Conservation (phyloP, 805 yeast species). For the Metschnikowia lachancei region DNA sequence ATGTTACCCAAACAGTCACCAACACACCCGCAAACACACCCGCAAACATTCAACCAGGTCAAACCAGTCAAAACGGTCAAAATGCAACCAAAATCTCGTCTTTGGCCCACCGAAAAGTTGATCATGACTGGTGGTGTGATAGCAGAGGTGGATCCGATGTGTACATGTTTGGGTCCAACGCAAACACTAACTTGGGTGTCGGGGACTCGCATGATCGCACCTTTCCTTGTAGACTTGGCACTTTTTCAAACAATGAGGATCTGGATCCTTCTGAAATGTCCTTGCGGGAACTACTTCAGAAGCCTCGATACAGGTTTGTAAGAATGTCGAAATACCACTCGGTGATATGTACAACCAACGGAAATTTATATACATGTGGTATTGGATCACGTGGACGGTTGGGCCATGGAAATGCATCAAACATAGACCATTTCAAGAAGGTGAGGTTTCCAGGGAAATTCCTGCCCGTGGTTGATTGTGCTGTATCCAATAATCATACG, state of each 20-base stretch:
- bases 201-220: conserved; percentile 54
- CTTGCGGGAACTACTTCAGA: conserved; percentile 20
- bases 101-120: conserved; percentile 3
- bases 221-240: conserved; percentile 39
- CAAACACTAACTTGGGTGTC: conserved; percentile 61
- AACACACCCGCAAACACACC: too few species aligned
- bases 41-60: too few species aligned
- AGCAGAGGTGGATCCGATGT: conserved; percentile 56
- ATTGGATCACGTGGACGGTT: conserved; percentile 68
- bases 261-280: neutral
- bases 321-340: conserved; percentile 66
- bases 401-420: conserved; percentile 48
- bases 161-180: conserved; percentile 61
- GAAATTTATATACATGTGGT: conserved; percentile 60
- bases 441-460: conserved; percentile 38
- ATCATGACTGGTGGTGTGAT: conserved; percentile 41
- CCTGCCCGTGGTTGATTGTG: conserved; percentile 30
- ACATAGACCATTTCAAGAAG: conserved; percentile 43
- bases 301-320: conserved; percentile 48
- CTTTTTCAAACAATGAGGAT: neutral
- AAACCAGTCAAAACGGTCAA: neutral
- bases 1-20: neutral
- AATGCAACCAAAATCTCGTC: neutral
- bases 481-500: conserved; percentile 66
- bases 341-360: conserved; percentile 53